A percentile compares a stretch with the other conserved stretches of the same genome.
These are phyloP conservation scores for Rhizoclosmatium sp. DNA, from an alignment of 192 early-diverging fungal species.

Conservation along the genomic window DNA sequence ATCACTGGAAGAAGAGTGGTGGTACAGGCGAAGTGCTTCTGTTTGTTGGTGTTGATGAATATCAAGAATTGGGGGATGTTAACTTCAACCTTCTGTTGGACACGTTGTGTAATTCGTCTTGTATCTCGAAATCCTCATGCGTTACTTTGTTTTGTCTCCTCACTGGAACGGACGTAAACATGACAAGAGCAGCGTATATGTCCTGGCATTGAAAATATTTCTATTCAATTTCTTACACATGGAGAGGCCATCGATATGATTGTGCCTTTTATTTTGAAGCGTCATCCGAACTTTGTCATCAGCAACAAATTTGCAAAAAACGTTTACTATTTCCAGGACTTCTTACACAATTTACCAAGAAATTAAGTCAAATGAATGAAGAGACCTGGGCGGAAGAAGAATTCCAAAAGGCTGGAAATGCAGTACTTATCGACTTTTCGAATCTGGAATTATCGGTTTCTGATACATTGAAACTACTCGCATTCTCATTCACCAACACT, in stretches of 20 bases:
- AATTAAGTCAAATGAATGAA: background rate
- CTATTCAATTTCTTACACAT: constrained; percentile 28
- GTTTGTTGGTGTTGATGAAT: constrained; percentile 37
- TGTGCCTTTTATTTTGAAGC: constrained; percentile 21
- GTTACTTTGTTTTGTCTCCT: constrained; percentile 35
- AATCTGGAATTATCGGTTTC: constrained; percentile 28
- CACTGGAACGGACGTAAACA: constrained; percentile 26
- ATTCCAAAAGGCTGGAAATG: background rate
- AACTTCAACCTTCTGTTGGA: constrained; percentile 36
- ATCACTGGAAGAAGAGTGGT: constrained; percentile 6
- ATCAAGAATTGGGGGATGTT: constrained; percentile 29
- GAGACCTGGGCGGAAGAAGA: background rate
- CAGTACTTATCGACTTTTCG: background rate
- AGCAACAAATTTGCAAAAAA: constrained; percentile 24
- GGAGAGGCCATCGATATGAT: constrained; percentile 26
- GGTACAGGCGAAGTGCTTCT: constrained; percentile 17
- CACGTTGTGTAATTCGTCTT: constrained; percentile 12
- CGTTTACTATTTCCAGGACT: constrained; percentile 36
- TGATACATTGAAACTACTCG: constrained; percentile 30
- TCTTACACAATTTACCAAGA: constrained; percentile 23
- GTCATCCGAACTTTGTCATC: constrained; percentile 24
- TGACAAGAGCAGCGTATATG: constrained; percentile 18
- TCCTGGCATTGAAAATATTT: constrained; percentile 23
- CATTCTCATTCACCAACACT: constrained; percentile 36
- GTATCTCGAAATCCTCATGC: background rate